A percentile compares a stretch with the other conserved stretches of the same genome.
phyloP scores from a whole-genome alignment of 768 basidiomycete genomes.

The Baorangia bicolor region DNA sequence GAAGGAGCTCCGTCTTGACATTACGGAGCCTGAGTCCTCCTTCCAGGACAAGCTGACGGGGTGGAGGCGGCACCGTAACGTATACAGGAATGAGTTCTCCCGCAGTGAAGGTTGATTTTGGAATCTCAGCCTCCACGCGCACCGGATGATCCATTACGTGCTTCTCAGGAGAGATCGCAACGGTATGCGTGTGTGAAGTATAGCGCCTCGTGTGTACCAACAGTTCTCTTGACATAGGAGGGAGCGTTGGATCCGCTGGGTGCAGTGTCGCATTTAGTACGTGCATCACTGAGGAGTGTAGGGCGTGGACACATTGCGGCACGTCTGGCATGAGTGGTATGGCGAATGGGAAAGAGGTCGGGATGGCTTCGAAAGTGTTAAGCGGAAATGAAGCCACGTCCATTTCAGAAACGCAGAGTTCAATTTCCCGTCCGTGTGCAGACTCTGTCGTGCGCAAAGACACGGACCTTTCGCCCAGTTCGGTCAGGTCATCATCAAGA shows the following conservation, averaged over 20 bases:
- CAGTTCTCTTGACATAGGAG: constrained; percentile 52
- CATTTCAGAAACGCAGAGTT: constrained; percentile 58
- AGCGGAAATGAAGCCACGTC: constrained; percentile 50
- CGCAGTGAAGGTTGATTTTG: constrained; percentile 66
- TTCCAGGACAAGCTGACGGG: constrained; percentile 62
- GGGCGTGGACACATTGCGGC: constrained; percentile 79
- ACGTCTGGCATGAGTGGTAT: constrained; percentile 77
- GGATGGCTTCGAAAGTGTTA: constrained; percentile 41
- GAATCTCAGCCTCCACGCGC: constrained; percentile 65
- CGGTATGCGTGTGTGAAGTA: constrained; percentile 56
- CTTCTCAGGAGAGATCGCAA: constrained; percentile 61
- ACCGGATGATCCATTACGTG: constrained; percentile 61
- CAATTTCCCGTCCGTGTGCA: constrained; percentile 60
- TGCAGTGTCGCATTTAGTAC: constrained; percentile 66
- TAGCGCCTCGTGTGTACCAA: constrained; percentile 75
- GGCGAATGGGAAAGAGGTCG: constrained; percentile 73
- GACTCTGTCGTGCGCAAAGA: constrained; percentile 66
- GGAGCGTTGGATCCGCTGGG: constrained; percentile 40
- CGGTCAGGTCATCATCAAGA: constrained; percentile 12
- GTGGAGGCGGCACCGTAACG: constrained; percentile 76
- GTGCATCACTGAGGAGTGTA: constrained; percentile 71
- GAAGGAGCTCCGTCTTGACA: constrained; percentile 74
- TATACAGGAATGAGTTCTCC: constrained; percentile 80
- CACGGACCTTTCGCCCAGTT: constrained; percentile 48
- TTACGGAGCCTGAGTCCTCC: constrained; percentile 76